Conservation (phyloP, 2,329 filamentous ascomycete species). For the Phaeosphaeria sp. region DNA sequence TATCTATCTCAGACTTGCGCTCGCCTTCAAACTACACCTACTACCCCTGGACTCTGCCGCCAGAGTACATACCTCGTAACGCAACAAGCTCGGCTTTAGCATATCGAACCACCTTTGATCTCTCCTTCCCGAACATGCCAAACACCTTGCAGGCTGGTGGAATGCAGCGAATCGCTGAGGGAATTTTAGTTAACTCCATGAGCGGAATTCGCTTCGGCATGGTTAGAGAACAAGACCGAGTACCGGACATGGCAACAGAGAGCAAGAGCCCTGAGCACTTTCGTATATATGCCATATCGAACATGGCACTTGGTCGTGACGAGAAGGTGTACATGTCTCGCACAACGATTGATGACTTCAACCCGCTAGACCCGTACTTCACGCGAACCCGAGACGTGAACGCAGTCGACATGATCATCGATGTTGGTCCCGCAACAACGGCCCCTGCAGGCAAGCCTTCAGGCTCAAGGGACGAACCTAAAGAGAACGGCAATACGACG, state of each 20-base stretch:
- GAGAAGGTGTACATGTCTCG: slow-evolving; percentile 84
- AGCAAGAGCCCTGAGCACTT: slow-evolving; percentile 56
- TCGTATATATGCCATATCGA: slow-evolving; percentile 81
- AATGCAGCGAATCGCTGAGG: slow-evolving; percentile 64
- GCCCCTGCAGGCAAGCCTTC: slow-evolving; percentile 22
- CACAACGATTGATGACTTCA: slow-evolving; percentile 70
- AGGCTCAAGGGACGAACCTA: slow-evolving; percentile 30
- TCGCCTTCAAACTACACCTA: slow-evolving; percentile 80
- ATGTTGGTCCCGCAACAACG: slow-evolving; percentile 49
- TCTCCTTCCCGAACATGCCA: slow-evolving; percentile 67
- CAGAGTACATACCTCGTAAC: slow-evolving; percentile 74
- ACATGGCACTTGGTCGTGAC: slow-evolving; percentile 81
- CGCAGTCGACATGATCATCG: slow-evolving; percentile 76
- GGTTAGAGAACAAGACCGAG: slow-evolving; percentile 64
- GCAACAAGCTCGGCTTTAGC: slow-evolving; percentile 79
- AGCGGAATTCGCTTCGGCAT: slow-evolving; percentile 70
- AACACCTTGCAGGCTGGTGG: slow-evolving; percentile 57
- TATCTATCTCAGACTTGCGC: slow-evolving; percentile 60
- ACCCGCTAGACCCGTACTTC: slow-evolving; percentile 84
- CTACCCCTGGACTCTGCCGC: slow-evolving; percentile 92
- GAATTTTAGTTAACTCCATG: slow-evolving; percentile 66
- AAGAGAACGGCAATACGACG: slow-evolving; percentile 32
- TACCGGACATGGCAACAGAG: slow-evolving; percentile 46
- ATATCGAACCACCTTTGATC: slow-evolving; percentile 73
- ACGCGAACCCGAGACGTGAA: slow-evolving; percentile 76